Conservation (phyloP, 495 filamentous ascomycete genomes). For the Trichoderma erinaceum region DNA sequence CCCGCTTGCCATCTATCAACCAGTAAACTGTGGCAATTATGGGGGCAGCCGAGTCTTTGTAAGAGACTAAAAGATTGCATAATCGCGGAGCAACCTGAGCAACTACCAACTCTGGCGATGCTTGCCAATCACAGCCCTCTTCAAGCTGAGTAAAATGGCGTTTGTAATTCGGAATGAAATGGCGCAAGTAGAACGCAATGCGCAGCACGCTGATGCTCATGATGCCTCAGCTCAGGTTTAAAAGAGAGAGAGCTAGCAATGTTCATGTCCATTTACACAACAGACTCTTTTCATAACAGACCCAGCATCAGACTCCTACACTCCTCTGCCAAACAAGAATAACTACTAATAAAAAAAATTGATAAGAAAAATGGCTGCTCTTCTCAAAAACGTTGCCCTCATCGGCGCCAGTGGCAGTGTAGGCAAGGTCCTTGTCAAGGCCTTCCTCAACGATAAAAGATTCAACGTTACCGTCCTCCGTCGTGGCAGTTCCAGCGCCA, state of each 20-base stretch:
- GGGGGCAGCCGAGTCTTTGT: background rate
- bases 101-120: background rate
- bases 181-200: background rate
- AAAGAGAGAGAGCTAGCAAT: too few relatives aligned
- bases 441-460: constrained; percentile 83
- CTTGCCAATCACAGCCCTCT: background rate
- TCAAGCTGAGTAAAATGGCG: background rate
- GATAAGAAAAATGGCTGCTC: too few relatives aligned
- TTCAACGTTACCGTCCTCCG: constrained; percentile 75
- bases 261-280: too few relatives aligned
- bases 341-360: too few relatives aligned
- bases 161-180: background rate
- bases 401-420: constrained; percentile 41
- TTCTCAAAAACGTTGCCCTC: constrained; percentile 31
- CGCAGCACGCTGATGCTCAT: too few relatives aligned
- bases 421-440: constrained; percentile 43
- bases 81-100: background rate
- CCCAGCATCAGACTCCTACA: background rate
- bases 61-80: background rate
- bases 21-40: background rate
- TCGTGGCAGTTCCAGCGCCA: constrained; percentile 32
- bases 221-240: too few relatives aligned
- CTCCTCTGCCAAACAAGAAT: background rate
- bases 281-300: too few relatives aligned
- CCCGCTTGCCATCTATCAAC: background rate